These are phyloP conservation scores for Huntiella decipiens DNA, from an alignment of 2,329 filamentous ascomycete genomes.

Conservation along the genomic window DNA sequence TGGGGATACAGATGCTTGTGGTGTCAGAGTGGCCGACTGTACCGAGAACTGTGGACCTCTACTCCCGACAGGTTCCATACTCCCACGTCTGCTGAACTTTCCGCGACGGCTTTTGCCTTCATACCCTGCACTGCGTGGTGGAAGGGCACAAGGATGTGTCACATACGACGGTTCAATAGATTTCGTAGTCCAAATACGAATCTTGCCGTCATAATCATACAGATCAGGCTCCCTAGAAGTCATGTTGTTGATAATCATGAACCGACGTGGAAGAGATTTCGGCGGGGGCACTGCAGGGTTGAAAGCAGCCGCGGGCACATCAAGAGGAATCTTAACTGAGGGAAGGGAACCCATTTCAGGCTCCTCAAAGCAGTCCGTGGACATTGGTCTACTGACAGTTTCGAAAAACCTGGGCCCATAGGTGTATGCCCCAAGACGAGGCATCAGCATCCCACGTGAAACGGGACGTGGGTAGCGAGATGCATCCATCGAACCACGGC, in stretches of 20 bases:
- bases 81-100: background rate
- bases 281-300: slow-evolving; percentile 33
- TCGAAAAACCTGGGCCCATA: too few relatives aligned
- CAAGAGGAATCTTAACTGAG: slow-evolving; percentile 45
- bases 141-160: slow-evolving; percentile 20
- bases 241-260: slow-evolving; percentile 23
- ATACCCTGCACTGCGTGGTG: slow-evolving; percentile 14
- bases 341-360: slow-evolving; percentile 66
- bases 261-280: slow-evolving; percentile 34
- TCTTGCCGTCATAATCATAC: slow-evolving; percentile 16
- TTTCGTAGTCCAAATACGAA: slow-evolving; percentile 22
- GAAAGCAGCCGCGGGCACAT: slow-evolving; percentile 44
- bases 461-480: background rate
- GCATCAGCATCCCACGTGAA: slow-evolving; percentile 24
- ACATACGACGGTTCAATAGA: slow-evolving; percentile 22
- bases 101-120: background rate
- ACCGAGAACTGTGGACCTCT: too few relatives aligned
- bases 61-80: too few relatives aligned
- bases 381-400: slow-evolving; percentile 27
- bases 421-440: background rate
- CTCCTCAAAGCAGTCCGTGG: slow-evolving; percentile 64
- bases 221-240: slow-evolving; percentile 21
- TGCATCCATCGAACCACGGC: background rate
- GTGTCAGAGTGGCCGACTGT: too few relatives aligned
- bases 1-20: too few relatives aligned